phyloP scores from a whole-genome alignment of 768 basidiomycete species.

The Lactarius vividus region DNA sequence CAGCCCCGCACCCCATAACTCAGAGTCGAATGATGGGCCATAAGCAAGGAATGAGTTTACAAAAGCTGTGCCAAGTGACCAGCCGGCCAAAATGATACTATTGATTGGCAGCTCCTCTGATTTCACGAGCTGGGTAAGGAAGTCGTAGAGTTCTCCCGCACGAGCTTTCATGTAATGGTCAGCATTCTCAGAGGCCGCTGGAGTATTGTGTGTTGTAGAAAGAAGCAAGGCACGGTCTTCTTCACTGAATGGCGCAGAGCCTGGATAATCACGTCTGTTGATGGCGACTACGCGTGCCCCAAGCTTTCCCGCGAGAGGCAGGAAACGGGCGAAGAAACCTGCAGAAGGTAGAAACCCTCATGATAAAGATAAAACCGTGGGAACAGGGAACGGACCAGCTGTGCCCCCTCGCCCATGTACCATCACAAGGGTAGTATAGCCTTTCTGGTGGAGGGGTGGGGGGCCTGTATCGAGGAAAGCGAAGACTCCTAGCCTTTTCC shows the following conservation, averaged over 20 bases:
- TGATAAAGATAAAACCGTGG: not conserved
- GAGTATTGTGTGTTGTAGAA: not conserved
- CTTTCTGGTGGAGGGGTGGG: not conserved
- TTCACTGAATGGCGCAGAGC: not conserved
- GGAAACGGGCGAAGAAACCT: not conserved
- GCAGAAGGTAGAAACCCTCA: not conserved
- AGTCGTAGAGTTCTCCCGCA: not conserved
- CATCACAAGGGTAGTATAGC: not conserved
- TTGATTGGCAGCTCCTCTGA: not conserved
- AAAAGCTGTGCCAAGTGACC: not conserved
- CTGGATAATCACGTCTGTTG: constrained; percentile 2
- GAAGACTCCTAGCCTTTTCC: not conserved
- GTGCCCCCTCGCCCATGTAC: not conserved
- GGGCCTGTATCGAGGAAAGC: not conserved
- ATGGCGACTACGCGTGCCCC: not conserved
- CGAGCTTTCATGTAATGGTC: not conserved
- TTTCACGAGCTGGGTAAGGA: not conserved
- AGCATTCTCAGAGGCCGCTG: not conserved
- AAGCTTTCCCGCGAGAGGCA: not conserved
- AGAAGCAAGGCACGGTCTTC: not conserved
- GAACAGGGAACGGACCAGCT: not conserved
- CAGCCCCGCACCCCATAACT: not conserved
- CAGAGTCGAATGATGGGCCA: not conserved
- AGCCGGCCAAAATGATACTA: not conserved
- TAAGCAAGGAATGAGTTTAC: not conserved